phyloP scores from a whole-genome alignment of 352 stramenopile species.

The Globisporangium iwayamae region DNA sequence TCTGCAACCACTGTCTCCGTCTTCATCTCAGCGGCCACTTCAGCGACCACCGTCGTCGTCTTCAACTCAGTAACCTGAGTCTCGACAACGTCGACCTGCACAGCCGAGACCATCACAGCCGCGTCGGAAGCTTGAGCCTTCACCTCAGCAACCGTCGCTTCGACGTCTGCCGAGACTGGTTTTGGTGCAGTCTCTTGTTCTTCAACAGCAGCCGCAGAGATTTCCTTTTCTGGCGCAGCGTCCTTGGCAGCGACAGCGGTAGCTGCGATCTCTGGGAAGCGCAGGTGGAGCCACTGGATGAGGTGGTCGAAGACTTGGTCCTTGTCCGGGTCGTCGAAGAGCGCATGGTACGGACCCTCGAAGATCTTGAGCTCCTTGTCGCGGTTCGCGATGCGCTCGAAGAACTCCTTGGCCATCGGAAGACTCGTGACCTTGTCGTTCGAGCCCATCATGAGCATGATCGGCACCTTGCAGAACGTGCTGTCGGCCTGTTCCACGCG shows the following conservation, averaged over 20 bases:
- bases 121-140: not conserved
- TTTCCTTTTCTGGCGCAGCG: not conserved
- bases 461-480: constrained; percentile 22
- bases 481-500: constrained; percentile 30
- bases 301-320: constrained; percentile 43
- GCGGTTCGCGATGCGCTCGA: constrained; percentile 25
- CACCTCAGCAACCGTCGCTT: not conserved
- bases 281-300: constrained; percentile 38
- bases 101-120: not conserved
- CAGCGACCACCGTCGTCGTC: not conserved
- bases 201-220: constrained; percentile 11
- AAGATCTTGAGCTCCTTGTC: constrained; percentile 69
- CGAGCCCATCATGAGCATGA: constrained; percentile 40
- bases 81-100: not conserved
- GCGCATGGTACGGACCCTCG: constrained; percentile 43
- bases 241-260: not conserved
- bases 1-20: not conserved
- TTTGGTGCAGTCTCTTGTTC: not conserved
- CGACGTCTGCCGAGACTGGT: not conserved
- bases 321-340: constrained; percentile 63
- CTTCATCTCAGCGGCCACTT: not conserved
- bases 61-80: not conserved
- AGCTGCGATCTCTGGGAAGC: constrained; percentile 24
- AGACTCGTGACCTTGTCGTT: constrained; percentile 51
- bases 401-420: constrained; percentile 41